Evolutionary conservation across 1,139 yeast species (phyloP).

Genomic region (Yamadazyma taylorii): DNA sequence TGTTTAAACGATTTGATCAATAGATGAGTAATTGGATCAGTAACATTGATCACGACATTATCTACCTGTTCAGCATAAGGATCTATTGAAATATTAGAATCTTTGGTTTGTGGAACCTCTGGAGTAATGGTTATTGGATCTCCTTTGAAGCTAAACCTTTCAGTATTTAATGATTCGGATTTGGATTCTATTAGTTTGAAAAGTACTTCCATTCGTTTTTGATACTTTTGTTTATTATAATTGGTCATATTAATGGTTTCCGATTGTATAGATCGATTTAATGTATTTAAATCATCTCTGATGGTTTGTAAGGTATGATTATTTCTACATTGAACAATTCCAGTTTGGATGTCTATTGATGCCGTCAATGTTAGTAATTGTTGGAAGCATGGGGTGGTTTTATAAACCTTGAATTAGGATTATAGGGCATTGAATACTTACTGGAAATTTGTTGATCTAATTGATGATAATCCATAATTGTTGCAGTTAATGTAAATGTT

Average conservation of each 20-base stretch:
- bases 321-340: constrained; percentile 1
- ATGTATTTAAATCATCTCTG: constrained; percentile 2
- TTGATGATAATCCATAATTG: background rate
- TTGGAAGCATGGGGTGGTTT: too few species aligned
- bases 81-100: background rate
- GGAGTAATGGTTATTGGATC: constrained; percentile 21
- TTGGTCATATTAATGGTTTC: constrained; percentile 6
- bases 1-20: constrained; percentile 14
- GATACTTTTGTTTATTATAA: constrained; percentile 11
- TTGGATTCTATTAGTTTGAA: constrained; percentile 21
- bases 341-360: background rate
- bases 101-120: background rate
- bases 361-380: constrained; percentile 1
- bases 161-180: constrained; percentile 15
- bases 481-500: background rate
- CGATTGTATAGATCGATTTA: constrained; percentile 1
- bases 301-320: background rate
- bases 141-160: constrained; percentile 27
- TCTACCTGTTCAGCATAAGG: constrained; percentile 6
- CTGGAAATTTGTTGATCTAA: background rate
- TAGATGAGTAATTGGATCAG: constrained; percentile 16
- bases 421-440: background rate
- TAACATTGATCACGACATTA: constrained; percentile 7
- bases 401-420: too few species aligned
- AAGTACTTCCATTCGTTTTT: constrained; percentile 15